Evolutionary conservation across 305 asterid species (phyloP).

Genomic region (Fraxinus nigra): DNA sequence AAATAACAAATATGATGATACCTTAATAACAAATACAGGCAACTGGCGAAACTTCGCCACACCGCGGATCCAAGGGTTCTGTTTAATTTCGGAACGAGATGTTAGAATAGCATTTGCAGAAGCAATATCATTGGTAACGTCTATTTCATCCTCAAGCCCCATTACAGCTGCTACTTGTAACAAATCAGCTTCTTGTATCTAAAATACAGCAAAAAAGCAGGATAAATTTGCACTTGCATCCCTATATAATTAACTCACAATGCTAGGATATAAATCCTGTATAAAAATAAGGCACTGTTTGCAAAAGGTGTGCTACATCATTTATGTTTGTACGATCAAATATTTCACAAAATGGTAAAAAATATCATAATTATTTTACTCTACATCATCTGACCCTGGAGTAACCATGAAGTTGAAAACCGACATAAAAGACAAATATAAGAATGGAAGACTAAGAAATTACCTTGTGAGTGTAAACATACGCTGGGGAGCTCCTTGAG

Average conservation of each 20-base stretch:
- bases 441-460: slow-evolving; percentile 13
- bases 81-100: slow-evolving; percentile 72
- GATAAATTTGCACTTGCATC: slow-evolving; percentile 12
- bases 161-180: slow-evolving; percentile 84
- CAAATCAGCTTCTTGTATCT: slow-evolving; percentile 92
- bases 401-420: neutral
- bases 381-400: neutral
- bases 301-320: neutral
- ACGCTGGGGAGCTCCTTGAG: slow-evolving; percentile 49
- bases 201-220: slow-evolving; percentile 25
- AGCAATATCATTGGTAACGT: slow-evolving; percentile 71
- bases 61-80: slow-evolving; percentile 90
- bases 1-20: slow-evolving; percentile 29
- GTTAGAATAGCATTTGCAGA: slow-evolving; percentile 80
- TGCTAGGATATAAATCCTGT: neutral
- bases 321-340: neutral
- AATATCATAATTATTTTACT: neutral
- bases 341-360: neutral
- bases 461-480: slow-evolving; percentile 79
- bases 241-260: neutral
- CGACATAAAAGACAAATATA: slow-evolving; percentile 2
- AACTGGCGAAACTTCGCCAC: slow-evolving; percentile 84
- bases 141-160: slow-evolving; percentile 87
- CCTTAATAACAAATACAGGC: slow-evolving; percentile 93
- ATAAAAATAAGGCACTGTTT: neutral